Percentiles rank a stretch among this genome's conserved stretches.
Evolutionary conservation across 176 grass and related monocot genomes (phyloP).

Genomic region (Juncus inflexus): DNA sequence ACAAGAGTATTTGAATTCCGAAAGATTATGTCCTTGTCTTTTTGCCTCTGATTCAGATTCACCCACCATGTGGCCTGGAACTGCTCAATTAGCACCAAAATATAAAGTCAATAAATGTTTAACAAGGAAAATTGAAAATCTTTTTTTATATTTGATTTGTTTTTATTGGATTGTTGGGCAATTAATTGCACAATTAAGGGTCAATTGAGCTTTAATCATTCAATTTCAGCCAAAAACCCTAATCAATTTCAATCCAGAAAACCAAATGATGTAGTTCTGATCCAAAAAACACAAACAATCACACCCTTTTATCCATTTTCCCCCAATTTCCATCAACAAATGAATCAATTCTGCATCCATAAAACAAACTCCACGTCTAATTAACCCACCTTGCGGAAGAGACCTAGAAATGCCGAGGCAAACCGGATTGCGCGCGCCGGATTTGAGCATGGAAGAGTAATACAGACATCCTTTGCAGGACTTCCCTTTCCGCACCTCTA

Average conservation of each 20-base stretch:
- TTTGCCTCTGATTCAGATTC: conserved; percentile 54
- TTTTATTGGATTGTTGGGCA: neutral
- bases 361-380: neutral
- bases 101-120: conserved; percentile 32
- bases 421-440: conserved; percentile 61
- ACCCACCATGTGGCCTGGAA: conserved; percentile 53
- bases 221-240: neutral
- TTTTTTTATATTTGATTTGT: neutral
- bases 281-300: neutral
- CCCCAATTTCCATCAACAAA: conserved; percentile 12
- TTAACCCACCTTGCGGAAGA: conserved; percentile 57
- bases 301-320: neutral
- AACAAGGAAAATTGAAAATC: neutral
- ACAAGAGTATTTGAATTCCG: conserved; percentile 73
- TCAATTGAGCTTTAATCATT: neutral
- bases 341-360: neutral
- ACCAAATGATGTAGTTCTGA: too few relatives aligned
- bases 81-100: conserved; percentile 40
- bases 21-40: conserved; percentile 45
- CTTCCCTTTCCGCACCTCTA: conserved; percentile 51
- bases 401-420: conserved; percentile 78
- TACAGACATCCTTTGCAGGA: conserved; percentile 96
- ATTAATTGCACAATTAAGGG: neutral
- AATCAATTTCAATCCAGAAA: conserved; percentile 7
- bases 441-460: conserved; percentile 76